Evolutionary conservation across 306 rosid species (phyloP), one percentile per base, ranked within the genome.

Genomic region (Calophaca sinica): DNA sequence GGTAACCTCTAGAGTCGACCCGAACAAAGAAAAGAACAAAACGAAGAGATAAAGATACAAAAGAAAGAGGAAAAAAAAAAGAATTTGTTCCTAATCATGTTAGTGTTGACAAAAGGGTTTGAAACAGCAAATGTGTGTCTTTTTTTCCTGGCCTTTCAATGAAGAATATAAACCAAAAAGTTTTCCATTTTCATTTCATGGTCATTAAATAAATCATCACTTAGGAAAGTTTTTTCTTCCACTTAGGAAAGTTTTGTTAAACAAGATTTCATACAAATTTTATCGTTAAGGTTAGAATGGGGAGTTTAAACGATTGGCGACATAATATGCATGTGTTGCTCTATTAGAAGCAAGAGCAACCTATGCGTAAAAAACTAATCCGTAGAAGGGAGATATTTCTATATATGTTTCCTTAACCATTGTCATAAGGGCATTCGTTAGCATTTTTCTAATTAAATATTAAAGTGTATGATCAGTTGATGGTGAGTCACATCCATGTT

Each of bases 131-230:
- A 49, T 4, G 20, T 49, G 20, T 49, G 5, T 12, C 26, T 49
- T 49, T 32, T 58, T 31, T 31, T 58, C 64, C 15, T 58, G 0
- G 3, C 64, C 64, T 32, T 32, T 32, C 64, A 58, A 31, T 32
- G 20, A 58, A 58, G 64, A 31, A 58, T 58, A 31, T 29, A 58
- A 58, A 5, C 8, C 15, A 20, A 20, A 20, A 20, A 20, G 26
- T 20, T 20, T 20, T 49, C 45, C 6, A 36, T 13, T 32, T 49
- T 68, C 5, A 5, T 33, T 32, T 7, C 10, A 9, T 7, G 32
- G 45, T 50, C 5, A 68, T 68, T 50, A 68, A 68, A 68, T 50
- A 49, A 33, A 13, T 49, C 48, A 46, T 12, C 12, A 46, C 51
- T 3, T 46, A 46, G 51, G 13, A 46, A 46, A 46, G 51, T 46